These are phyloP conservation scores for Termitomyces eurrhizus DNA, from an alignment of 768 basidiomycete genomes.

Conservation along the genomic window DNA sequence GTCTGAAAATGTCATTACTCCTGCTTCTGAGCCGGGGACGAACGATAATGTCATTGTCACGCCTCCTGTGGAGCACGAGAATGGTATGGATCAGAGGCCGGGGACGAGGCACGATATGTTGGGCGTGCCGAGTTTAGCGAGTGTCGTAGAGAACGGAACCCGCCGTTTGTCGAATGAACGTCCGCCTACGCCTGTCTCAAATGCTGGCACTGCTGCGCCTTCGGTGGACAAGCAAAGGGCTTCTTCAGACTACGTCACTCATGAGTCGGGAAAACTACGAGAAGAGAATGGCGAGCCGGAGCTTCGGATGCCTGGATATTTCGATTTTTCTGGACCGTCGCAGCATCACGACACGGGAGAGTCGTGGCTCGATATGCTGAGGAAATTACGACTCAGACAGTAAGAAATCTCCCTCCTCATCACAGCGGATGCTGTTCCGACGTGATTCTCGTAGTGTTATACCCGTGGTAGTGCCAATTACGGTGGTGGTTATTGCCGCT, in stretches of 20 bases:
- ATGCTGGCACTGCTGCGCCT: background rate
- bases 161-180: slow-evolving; percentile 1
- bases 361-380: slow-evolving; percentile 29
- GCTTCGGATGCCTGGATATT: slow-evolving; percentile 50
- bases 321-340: slow-evolving; percentile 26
- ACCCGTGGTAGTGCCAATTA: background rate
- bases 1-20: slow-evolving; percentile 12
- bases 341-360: slow-evolving; percentile 7
- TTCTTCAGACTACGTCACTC: slow-evolving; percentile 2
- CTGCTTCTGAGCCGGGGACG: slow-evolving; percentile 25
- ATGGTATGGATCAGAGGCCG: slow-evolving; percentile 13
- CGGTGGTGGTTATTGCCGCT: background rate
- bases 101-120: slow-evolving; percentile 9
- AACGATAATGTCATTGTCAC: slow-evolving; percentile 40
- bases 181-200: slow-evolving; percentile 2
- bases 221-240: background rate
- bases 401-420: slow-evolving; percentile 24
- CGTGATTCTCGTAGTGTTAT: background rate
- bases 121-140: background rate
- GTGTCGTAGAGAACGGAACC: background rate
- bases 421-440: background rate
- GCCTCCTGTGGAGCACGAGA: slow-evolving; percentile 23
- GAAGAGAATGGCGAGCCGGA: slow-evolving; percentile 25
- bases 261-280: slow-evolving; percentile 17
- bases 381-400: slow-evolving; percentile 23